phyloP scores from a whole-genome alignment of 2,329 filamentous ascomycete genomes.

The Phaeoacremonium minimum region DNA sequence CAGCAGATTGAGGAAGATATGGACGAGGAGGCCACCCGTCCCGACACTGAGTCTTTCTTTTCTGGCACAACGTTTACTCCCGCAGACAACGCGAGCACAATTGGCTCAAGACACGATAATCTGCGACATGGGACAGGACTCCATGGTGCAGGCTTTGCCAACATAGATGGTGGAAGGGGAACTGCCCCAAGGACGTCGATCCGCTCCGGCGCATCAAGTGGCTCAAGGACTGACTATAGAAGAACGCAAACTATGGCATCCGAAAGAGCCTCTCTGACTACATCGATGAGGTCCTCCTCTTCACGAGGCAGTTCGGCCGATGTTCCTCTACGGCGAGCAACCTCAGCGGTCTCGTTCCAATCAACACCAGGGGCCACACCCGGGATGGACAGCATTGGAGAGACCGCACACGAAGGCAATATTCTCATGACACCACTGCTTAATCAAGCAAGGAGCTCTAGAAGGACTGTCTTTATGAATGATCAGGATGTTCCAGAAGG shows the following conservation, averaged over 20 bases:
- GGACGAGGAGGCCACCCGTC: slow-evolving; percentile 5
- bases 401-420: slow-evolving; percentile 15
- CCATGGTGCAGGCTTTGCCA: not conserved
- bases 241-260: not conserved
- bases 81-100: not conserved
- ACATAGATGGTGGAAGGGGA: too few species aligned
- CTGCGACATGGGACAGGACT: slow-evolving; percentile 6
- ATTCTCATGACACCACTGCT: slow-evolving; percentile 36
- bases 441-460: slow-evolving; percentile 38
- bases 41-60: slow-evolving; percentile 20
- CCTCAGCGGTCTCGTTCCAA: slow-evolving; percentile 6
- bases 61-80: slow-evolving; percentile 21
- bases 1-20: slow-evolving; percentile 4
- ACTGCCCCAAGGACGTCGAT: too few species aligned
- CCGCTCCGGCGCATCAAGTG: not conserved
- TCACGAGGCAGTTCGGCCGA: not conserved
- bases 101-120: slow-evolving; percentile 8
- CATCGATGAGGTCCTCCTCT: not conserved
- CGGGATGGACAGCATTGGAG: not conserved
- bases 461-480: slow-evolving; percentile 29
- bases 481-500: slow-evolving; percentile 32
- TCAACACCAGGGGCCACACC: not conserved
- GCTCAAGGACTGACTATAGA: not conserved
- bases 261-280: not conserved
- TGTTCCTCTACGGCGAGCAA: slow-evolving; percentile 1